Evolutionary conservation across 192 early-diverging fungal species (phyloP).

Genomic region (Coemansia umbellata): DNA sequence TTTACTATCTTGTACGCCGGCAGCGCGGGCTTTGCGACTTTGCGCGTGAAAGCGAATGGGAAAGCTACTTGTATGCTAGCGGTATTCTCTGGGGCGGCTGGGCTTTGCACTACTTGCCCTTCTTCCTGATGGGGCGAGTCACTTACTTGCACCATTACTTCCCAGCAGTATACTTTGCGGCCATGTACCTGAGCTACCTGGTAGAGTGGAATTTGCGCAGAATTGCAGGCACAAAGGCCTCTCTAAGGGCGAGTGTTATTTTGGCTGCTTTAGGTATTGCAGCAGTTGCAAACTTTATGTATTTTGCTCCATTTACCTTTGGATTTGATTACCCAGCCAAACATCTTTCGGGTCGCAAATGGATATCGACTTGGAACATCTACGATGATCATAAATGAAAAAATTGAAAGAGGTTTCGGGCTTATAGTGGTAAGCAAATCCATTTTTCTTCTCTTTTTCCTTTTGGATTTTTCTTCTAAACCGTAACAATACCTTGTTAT

Average conservation of each 20-base stretch:
- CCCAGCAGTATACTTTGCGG: conserved; percentile 90
- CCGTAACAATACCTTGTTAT: too few species aligned
- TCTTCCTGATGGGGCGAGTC: conserved; percentile 95
- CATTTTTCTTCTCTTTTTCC: too few species aligned
- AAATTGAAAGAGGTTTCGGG: too few species aligned
- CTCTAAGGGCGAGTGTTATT: background rate
- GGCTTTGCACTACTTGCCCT: conserved; percentile 91
- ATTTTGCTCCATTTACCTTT: conserved; percentile 79
- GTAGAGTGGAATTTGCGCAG: conserved; percentile 68
- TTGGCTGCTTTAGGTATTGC: conserved; percentile 23
- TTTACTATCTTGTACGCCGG: conserved; percentile 52
- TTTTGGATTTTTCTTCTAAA: too few species aligned
- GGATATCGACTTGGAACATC: conserved; percentile 81
- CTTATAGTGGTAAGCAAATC: too few species aligned
- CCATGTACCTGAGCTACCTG: conserved; percentile 71
- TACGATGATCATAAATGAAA: too few species aligned
- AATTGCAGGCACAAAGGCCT: conserved; percentile 23
- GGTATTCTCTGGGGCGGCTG: conserved; percentile 82
- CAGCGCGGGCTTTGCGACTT: conserved; percentile 50
- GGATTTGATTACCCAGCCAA: conserved; percentile 69
- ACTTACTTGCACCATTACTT: conserved; percentile 98
- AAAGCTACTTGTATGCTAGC: conserved; percentile 67
- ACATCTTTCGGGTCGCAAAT: conserved; percentile 57
- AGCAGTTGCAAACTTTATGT: conserved; percentile 60
- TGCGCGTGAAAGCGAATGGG: conserved; percentile 52